Percentiles rank a stretch among this genome's conserved stretches.
Evolutionary conservation across 371 early-diverging fungal genomes (phyloP).

Genomic region (Catenaria anguillulae): DNA sequence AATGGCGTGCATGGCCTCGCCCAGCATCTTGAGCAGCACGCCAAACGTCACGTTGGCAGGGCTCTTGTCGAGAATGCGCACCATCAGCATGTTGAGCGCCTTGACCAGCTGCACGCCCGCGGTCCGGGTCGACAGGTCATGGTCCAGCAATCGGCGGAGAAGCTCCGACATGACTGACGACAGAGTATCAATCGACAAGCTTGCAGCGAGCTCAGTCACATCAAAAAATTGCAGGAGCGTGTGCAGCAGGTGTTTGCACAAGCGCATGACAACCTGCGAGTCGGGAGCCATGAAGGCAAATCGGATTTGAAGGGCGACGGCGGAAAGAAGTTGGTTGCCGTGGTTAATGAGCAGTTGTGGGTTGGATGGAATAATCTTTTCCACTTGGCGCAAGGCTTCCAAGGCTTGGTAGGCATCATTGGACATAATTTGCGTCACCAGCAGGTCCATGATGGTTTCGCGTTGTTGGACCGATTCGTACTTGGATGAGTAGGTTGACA

Average conservation of each 20-base stretch:
- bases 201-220: slow-evolving; percentile 41
- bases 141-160: slow-evolving; percentile 61
- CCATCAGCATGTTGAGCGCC: slow-evolving; percentile 74
- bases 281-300: slow-evolving; percentile 47
- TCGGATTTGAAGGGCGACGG: slow-evolving; percentile 61
- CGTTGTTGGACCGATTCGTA: slow-evolving; percentile 16
- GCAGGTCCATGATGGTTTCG: slow-evolving; percentile 42
- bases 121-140: slow-evolving; percentile 42
- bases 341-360: slow-evolving; percentile 40
- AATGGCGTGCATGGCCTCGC: not conserved
- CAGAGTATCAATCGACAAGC: slow-evolving; percentile 43
- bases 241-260: slow-evolving; percentile 66
- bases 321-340: slow-evolving; percentile 49
- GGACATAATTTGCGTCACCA: slow-evolving; percentile 59
- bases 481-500: not conserved
- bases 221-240: slow-evolving; percentile 61
- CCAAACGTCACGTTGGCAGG: slow-evolving; percentile 2
- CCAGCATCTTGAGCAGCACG: slow-evolving; percentile 14
- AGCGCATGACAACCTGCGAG: slow-evolving; percentile 16
- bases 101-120: slow-evolving; percentile 48
- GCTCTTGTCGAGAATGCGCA: slow-evolving; percentile 68
- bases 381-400: slow-evolving; percentile 66
- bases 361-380: slow-evolving; percentile 37
- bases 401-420: slow-evolving; percentile 51
- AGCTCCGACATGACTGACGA: slow-evolving; percentile 55